Evolutionary conservation across 164 flowering plant species (phyloP), one percentile per base, ranked within the genome.

Genomic region (Piper longum): DNA sequence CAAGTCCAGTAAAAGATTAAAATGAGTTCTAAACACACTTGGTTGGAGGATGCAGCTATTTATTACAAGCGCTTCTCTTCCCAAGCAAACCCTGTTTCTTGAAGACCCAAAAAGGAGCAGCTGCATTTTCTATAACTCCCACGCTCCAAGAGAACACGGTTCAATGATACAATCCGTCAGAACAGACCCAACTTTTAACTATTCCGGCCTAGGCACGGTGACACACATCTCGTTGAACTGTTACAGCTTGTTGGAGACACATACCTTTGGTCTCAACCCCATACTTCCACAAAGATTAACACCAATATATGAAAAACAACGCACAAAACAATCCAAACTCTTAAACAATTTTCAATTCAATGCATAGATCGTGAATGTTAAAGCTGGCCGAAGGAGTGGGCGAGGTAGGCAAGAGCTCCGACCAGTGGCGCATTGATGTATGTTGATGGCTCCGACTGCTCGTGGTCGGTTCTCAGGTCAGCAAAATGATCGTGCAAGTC

Each of bases 321-420:
- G n/a, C 4, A 4, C 14, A 54, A 54, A 54, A 5, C 4, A 54
- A 54, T 9, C 56, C 56, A 26, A 26, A 26, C 36, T 26, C 36
- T 2, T 26, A 26, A 26, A 26, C 36, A 26, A 26, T 2, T 2
- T 26, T 26, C 36, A 26, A 26, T 26, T 26, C 36, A 1, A 26
- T 26, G 36, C 36, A 26, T 26, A 26, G 36, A 26, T 0, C 36
- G 2, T 26, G 54, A 18, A 56, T 5, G 4, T 60, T 48, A 84
- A 60, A 86, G 80, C 72, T 91, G 96, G 62, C 96, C 93, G 61
- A 74, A 88, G 17, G 98, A 88, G 75, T 91, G 98, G 41, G 98
- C 91, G 16, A 88, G 83, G 67, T 87, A 88, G 44, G 95, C 79
- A 43, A 88, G 70, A 4, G 91, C 57, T 0, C 96, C 96, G 4